Conservation (phyloP, 2,329 filamentous ascomycete genomes). For the Fusarium oxysporum region DNA sequence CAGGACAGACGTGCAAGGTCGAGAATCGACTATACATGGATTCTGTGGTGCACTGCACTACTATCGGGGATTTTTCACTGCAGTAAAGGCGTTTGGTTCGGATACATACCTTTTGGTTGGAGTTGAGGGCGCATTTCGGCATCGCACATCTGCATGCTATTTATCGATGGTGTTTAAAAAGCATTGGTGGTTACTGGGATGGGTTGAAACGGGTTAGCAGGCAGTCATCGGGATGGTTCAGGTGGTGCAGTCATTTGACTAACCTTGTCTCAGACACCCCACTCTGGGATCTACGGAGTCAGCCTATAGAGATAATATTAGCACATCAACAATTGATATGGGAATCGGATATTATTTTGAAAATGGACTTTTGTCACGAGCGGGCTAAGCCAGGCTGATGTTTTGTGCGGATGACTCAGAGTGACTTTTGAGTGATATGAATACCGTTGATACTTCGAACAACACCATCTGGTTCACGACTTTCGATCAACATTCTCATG, state of each 20-base stretch:
- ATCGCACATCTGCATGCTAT: not conserved
- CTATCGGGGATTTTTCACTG: slow-evolving; percentile 43
- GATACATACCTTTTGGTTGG: slow-evolving; percentile 3
- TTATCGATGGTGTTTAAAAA: not conserved
- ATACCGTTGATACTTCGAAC: not conserved
- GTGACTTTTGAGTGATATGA: slow-evolving; percentile 19
- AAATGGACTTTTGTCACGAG: slow-evolving; percentile 29
- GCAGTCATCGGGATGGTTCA: slow-evolving; percentile 28
- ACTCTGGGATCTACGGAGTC: slow-evolving; percentile 19
- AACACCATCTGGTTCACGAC: not conserved
- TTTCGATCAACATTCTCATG: slow-evolving; percentile 14
- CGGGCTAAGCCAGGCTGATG: slow-evolving; percentile 24
- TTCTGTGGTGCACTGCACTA: slow-evolving; percentile 56
- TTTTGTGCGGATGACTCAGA: slow-evolving; percentile 18
- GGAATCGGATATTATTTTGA: slow-evolving; percentile 1
- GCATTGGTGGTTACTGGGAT: not conserved
- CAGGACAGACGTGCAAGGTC: slow-evolving; percentile 53
- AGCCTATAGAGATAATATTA: slow-evolving; percentile 17
- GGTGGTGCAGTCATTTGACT: slow-evolving; percentile 38
- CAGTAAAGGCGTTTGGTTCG: slow-evolving; percentile 4
- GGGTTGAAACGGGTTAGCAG: not conserved
- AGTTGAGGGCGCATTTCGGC: slow-evolving; percentile 4
- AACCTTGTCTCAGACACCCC: slow-evolving; percentile 34
- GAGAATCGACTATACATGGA: slow-evolving; percentile 60
- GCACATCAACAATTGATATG: slow-evolving; percentile 12